phyloP scores from a whole-genome alignment of 1,139 yeast species.

The Suhomyces taliae region DNA sequence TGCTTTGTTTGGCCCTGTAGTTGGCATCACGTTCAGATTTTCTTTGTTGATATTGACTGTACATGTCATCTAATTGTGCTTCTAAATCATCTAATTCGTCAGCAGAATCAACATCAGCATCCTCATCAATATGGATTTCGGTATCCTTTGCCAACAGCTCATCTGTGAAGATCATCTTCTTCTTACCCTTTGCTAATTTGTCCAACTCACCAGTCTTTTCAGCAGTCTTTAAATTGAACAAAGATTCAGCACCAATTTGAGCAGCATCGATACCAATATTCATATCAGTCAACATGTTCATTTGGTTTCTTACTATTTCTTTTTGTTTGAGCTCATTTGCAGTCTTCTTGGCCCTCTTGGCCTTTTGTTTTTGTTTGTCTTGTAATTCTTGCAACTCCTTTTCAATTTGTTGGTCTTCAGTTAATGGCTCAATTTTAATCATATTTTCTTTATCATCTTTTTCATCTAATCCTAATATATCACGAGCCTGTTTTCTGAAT shows the following conservation, averaged over 20 bases:
- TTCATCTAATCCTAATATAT: conserved; percentile 66
- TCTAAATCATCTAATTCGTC: conserved; percentile 74
- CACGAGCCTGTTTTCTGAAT: conserved; percentile 89
- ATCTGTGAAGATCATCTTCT: conserved; percentile 66
- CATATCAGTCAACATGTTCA: conserved; percentile 93
- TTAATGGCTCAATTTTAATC: conserved; percentile 66
- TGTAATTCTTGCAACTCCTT: conserved; percentile 75
- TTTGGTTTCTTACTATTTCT: conserved; percentile 88
- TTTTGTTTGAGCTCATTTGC: conserved; percentile 83
- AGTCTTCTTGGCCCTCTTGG: conserved; percentile 77
- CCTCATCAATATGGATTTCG: conserved; percentile 52
- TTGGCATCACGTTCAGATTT: conserved; percentile 80
- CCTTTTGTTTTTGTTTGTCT: conserved; percentile 66
- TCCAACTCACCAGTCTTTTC: conserved; percentile 81
- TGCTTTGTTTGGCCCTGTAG: conserved; percentile 72
- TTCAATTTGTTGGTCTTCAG: conserved; percentile 89
- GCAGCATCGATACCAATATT: conserved; percentile 95
- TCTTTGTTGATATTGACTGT: conserved; percentile 67
- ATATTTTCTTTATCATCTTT: conserved; percentile 45
- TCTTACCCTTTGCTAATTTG: conserved; percentile 76
- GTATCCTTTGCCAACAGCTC: conserved; percentile 55
- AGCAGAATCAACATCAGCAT: conserved; percentile 47
- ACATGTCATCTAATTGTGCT: conserved; percentile 80
- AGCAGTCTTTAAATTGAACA: conserved; percentile 80
- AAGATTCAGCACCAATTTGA: conserved; percentile 72